Conservation (phyloP, 2,329 filamentous ascomycete species). For the Davidsoniella virescens region DNA sequence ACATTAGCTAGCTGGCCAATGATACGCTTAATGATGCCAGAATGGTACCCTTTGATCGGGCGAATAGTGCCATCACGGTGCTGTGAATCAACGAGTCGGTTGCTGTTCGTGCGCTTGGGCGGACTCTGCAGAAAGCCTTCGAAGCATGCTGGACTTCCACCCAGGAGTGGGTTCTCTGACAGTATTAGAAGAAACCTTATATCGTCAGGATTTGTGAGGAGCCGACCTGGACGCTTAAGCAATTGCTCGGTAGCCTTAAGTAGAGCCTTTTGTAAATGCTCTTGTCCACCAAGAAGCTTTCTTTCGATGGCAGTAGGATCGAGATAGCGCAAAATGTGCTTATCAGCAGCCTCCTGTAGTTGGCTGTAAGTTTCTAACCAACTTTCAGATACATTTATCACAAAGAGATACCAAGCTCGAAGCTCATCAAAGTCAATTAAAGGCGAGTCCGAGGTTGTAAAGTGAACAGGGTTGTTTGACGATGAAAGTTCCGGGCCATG, state of each 20-base stretch:
- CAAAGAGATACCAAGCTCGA: conserved; percentile 55
- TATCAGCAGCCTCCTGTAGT: conserved; percentile 8
- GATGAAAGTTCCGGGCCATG: not conserved
- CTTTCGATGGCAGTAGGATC: conserved; percentile 30
- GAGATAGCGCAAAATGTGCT: not conserved
- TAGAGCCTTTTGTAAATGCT: conserved; percentile 51
- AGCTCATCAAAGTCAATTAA: conserved; percentile 61
- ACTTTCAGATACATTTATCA: conserved; percentile 49
- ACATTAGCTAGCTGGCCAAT: conserved; percentile 66
- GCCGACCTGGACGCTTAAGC: conserved; percentile 61
- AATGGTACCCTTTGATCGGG: conserved; percentile 43
- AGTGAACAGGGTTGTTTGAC: too few relatives aligned
- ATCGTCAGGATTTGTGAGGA: conserved; percentile 51
- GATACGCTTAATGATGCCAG: conserved; percentile 70
- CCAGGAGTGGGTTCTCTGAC: conserved; percentile 61
- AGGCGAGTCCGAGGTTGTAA: conserved; percentile 41
- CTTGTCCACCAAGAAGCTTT: conserved; percentile 39
- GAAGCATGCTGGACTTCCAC: conserved; percentile 27
- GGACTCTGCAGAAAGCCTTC: conserved; percentile 24
- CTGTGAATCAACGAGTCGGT: conserved; percentile 2
- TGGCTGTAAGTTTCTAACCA: conserved; percentile 42
- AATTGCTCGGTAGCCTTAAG: conserved; percentile 66
- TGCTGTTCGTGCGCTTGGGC: not conserved
- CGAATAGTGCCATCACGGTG: conserved; percentile 7
- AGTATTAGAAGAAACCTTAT: conserved; percentile 65